Percentiles rank a stretch among this genome's conserved stretches.
phyloP scores from a whole-genome alignment of 1,284 basidiomycete genomes.

The Rhodotorula sp. region DNA sequence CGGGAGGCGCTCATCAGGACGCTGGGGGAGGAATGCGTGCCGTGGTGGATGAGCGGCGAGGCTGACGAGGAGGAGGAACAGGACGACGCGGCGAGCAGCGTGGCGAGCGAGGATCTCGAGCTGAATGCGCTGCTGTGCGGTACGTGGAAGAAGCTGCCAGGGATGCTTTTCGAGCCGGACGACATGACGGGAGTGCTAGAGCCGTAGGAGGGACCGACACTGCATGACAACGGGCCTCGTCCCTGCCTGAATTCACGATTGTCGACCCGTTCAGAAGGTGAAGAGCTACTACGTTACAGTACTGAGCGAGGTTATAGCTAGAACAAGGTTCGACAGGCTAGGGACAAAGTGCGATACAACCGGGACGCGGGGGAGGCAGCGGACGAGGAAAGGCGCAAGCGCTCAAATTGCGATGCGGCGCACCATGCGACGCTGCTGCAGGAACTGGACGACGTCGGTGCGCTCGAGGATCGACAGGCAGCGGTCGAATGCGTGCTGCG shows the following conservation, averaged over 20 bases:
- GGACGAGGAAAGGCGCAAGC: neutral
- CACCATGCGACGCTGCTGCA: slow-evolving; percentile 49
- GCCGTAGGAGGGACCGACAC: neutral
- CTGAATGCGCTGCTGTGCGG: too few species aligned
- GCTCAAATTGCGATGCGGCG: slow-evolving; percentile 41
- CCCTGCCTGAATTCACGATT: too few species aligned
- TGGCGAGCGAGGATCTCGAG: neutral
- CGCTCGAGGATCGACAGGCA: slow-evolving; percentile 93
- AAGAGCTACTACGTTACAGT: too few species aligned
- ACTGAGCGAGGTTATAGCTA: too few species aligned
- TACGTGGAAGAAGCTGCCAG: neutral
- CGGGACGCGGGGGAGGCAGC: neutral
- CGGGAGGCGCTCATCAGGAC: neutral
- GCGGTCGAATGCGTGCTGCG: slow-evolving; percentile 87
- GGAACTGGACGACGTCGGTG: slow-evolving; percentile 88
- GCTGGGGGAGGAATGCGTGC: neutral
- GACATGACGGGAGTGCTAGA: neutral
- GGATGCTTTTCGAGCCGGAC: neutral
- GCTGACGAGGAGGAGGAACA: neutral
- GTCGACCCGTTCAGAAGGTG: too few species aligned
- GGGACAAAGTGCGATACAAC: neutral
- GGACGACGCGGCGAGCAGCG: neutral
- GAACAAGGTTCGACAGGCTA: too few species aligned
- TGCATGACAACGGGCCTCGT: too few species aligned
- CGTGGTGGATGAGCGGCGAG: neutral